Evolutionary conservation across 2,329 filamentous ascomycete species (phyloP), one percentile per base, ranked within the genome.

Genomic region (Nemania serpens): DNA sequence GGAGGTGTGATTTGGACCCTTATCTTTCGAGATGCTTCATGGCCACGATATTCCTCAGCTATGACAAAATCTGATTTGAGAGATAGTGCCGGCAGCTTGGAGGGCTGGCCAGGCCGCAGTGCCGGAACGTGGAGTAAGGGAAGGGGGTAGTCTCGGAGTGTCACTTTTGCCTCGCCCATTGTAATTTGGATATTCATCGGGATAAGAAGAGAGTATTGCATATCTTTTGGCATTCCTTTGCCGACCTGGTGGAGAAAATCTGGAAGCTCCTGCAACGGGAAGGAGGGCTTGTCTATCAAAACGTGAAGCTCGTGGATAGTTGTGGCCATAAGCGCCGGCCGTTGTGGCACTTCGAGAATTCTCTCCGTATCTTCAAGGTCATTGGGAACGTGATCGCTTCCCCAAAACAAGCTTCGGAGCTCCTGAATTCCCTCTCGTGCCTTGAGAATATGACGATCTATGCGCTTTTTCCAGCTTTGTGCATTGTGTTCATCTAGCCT

Each of bases 181-280:
- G 91, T 91, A 64, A 99, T 84, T 66, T 92, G 88, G 2, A 99
- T 83, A 74, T 90, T 91, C 88, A 97, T 92, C 0, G 95, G 96
- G 11, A 99, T 81, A 17, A 99, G 82, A 18, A 99, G 81, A 10
- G 92, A 88, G 74, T 98, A 99, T 71, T 94, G 82, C 85, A 93
- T 99, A 70, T 96, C 89, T 64, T 87, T 83, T 1, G 95, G 95
- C 87, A 99, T 96, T 1, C 95, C 95, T 77, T 99, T 99, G n/a
- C 95, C 95, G 59, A 98, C 88, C 49, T 87, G 86, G 72, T 97
- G 85, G 25, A 99, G 79, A 73, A 96, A 99, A 15, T 90, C 85
- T 0, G 94, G 91, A 56, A 94, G 86, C 12, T 97, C 88, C 2
- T 86, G 82, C 61, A 96, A 79, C 0, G 93, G 89, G 73, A 99